A percentile compares a stretch with the other conserved stretches of the same genome.
Conservation (phyloP, 1,284 basidiomycete genomes). For the Coniferiporia sulphurascens region DNA sequence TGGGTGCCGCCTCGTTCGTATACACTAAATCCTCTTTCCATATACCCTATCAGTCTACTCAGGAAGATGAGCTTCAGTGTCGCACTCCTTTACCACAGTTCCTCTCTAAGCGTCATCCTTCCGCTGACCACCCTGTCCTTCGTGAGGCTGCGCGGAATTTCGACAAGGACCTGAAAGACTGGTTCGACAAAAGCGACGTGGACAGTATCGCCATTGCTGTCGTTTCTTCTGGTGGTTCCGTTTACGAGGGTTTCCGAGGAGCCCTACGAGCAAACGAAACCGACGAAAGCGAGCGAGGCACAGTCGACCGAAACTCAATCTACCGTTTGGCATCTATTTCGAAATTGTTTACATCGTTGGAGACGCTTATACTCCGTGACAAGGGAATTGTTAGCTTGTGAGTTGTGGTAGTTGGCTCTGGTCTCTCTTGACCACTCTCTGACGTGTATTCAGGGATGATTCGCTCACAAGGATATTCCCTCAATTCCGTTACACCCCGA, state of each 20-base stretch:
- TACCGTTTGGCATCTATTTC: constrained; percentile 46
- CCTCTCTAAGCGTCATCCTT: background rate
- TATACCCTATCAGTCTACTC: background rate
- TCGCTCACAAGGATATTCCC: background rate
- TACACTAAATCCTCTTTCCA: background rate
- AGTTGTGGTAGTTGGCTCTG: constrained; percentile 8
- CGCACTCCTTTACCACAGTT: constrained; percentile 2
- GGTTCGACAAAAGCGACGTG: constrained; percentile 12
- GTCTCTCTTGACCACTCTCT: background rate
- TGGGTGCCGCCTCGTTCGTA: background rate
- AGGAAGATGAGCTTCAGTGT: background rate
- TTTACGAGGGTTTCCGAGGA: constrained; percentile 27
- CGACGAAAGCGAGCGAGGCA: constrained; percentile 19
- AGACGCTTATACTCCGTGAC: constrained; percentile 42
- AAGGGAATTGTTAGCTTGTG: constrained; percentile 39
- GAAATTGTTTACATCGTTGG: constrained; percentile 43
- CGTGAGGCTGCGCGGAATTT: background rate
- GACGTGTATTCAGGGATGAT: background rate
- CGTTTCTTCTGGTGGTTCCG: constrained; percentile 25
- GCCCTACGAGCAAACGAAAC: constrained; percentile 40
- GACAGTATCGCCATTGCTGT: constrained; percentile 29
- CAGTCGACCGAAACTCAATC: constrained; percentile 36
- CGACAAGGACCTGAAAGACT: background rate
- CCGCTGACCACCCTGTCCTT: background rate
- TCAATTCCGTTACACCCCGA: constrained; percentile 5